A percentile compares a stretch with the other conserved stretches of the same genome.
These are phyloP conservation scores for Fusarium cicatricum DNA, from an alignment of 2,329 filamentous ascomycete species.

Conservation along the genomic window DNA sequence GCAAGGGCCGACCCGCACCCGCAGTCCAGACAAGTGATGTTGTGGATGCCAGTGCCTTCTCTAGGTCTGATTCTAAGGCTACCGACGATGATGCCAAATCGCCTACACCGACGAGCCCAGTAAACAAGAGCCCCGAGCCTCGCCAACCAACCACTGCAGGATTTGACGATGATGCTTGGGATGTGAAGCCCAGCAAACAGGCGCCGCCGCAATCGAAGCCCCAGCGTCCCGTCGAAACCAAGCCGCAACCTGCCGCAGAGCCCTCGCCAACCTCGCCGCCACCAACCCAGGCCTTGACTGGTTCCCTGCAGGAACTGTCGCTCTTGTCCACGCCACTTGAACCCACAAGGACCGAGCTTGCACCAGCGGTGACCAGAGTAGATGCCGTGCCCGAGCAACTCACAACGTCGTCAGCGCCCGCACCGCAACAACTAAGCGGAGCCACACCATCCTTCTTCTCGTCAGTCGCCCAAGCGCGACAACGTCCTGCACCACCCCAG, in stretches of 20 bases:
- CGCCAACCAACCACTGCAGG: conserved; percentile 55
- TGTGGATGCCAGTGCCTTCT: conserved; percentile 87
- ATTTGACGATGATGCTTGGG: conserved; percentile 98
- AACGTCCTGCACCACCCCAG: conserved; percentile 46
- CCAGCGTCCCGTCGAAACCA: conserved; percentile 19
- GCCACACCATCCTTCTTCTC: conserved; percentile 68
- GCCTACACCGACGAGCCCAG: conserved; percentile 32
- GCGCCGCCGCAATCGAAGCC: conserved; percentile 31
- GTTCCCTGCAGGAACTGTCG: conserved; percentile 69
- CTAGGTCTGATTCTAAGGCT: conserved; percentile 56
- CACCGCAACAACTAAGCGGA: conserved; percentile 58
- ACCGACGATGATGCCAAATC: conserved; percentile 35
- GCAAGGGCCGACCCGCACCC: conserved; percentile 88
- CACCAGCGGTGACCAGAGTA: conserved; percentile 37
- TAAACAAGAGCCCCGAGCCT: conserved; percentile 45
- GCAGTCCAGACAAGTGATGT: conserved; percentile 86
- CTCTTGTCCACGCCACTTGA: conserved; percentile 62
- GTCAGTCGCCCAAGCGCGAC: conserved; percentile 54
- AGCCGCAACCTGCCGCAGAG: conserved; percentile 37
- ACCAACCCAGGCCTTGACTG: conserved; percentile 65
- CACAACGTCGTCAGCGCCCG: conserved; percentile 44
- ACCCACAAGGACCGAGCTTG: conserved; percentile 54
- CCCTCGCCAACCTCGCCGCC: conserved; percentile 33
- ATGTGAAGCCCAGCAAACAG: conserved; percentile 85
- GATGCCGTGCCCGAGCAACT: conserved; percentile 34